phyloP scores from a whole-genome alignment of 1,139 yeast genomes.

The Nakaseomyces bracarensis region DNA sequence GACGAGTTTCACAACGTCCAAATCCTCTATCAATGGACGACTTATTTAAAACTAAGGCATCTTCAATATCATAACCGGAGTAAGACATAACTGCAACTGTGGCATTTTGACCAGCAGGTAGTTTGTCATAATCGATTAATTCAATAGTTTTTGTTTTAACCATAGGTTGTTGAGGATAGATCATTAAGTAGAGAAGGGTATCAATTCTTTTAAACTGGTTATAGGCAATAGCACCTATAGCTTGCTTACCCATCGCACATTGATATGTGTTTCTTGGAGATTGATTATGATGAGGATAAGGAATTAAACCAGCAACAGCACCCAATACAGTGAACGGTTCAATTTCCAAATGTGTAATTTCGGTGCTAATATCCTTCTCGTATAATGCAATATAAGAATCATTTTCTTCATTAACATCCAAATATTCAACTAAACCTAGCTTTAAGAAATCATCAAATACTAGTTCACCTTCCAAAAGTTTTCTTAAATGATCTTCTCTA shows the following conservation, averaged over 20 bases:
- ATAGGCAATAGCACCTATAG: constrained; percentile 97
- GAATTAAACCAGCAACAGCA: constrained; percentile 97
- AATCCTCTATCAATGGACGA: constrained; percentile 93
- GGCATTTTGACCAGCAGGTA: constrained; percentile 99
- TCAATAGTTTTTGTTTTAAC: constrained; percentile 97
- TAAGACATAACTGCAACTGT: constrained; percentile 98
- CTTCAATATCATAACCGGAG: constrained; percentile 98
- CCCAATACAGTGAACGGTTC: constrained; percentile 96
- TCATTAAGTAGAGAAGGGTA: constrained; percentile 87
- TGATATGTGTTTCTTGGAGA: constrained; percentile 98
- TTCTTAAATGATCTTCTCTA: constrained; percentile 55
- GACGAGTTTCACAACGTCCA: constrained; percentile 95
- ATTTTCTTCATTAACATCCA: constrained; percentile 96
- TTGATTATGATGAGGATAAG: constrained; percentile 99
- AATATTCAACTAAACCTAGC: constrained; percentile 84
- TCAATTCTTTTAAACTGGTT: constrained; percentile 95
- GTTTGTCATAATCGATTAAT: constrained; percentile 84
- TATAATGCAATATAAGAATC: constrained; percentile 90
- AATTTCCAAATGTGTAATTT: constrained; percentile 84
- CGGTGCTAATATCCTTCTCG: constrained; percentile 50
- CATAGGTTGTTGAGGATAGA: constrained; percentile 98
- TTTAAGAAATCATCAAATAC: constrained; percentile 81
- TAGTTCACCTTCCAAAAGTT: constrained; percentile 61
- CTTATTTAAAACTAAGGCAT: constrained; percentile 90
- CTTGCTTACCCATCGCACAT: constrained; percentile 99